Percentiles rank a stretch among this genome's conserved stretches.
These are phyloP conservation scores for Aspergillus indologenus DNA, from an alignment of 495 filamentous ascomycete genomes.

Conservation along the genomic window DNA sequence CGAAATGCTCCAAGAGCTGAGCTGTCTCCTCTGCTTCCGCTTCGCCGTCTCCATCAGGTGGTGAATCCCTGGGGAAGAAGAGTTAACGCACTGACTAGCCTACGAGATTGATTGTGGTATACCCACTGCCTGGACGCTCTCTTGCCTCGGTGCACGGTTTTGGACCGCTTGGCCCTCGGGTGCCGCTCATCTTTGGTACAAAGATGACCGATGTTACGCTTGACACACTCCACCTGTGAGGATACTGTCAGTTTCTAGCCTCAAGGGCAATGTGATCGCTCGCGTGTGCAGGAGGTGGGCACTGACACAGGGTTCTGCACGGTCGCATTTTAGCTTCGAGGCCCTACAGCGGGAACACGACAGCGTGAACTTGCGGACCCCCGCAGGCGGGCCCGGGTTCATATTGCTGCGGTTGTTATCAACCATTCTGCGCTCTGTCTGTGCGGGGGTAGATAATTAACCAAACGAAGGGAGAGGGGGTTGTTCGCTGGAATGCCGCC, in stretches of 20 bases:
- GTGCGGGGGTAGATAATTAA: background rate
- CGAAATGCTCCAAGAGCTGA: background rate
- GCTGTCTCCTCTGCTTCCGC: background rate
- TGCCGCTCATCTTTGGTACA: slow-evolving; percentile 26
- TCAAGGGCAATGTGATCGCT: too few relatives aligned
- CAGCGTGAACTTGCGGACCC: slow-evolving; percentile 16
- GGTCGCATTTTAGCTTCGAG: slow-evolving; percentile 30
- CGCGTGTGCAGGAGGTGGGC: too few relatives aligned
- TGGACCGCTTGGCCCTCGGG: slow-evolving; percentile 22
- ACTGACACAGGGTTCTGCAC: slow-evolving; percentile 27
- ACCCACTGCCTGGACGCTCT: too few relatives aligned
- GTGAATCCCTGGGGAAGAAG: background rate
- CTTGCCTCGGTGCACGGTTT: background rate
- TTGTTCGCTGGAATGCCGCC: too few relatives aligned
- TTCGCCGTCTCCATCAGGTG: background rate
- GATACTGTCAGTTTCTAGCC: too few relatives aligned
- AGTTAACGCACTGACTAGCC: too few relatives aligned
- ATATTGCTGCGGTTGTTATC: background rate
- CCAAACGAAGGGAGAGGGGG: too few relatives aligned
- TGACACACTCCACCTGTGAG: slow-evolving; percentile 24
- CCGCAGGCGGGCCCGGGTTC: background rate
- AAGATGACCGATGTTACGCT: slow-evolving; percentile 23
- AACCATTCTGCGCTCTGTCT: background rate
- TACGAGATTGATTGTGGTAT: too few relatives aligned
- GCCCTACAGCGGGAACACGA: slow-evolving; percentile 28